These are phyloP conservation scores for Nicotiana noctiflora DNA, from an alignment of 257 asterid species.

Conservation along the genomic window DNA sequence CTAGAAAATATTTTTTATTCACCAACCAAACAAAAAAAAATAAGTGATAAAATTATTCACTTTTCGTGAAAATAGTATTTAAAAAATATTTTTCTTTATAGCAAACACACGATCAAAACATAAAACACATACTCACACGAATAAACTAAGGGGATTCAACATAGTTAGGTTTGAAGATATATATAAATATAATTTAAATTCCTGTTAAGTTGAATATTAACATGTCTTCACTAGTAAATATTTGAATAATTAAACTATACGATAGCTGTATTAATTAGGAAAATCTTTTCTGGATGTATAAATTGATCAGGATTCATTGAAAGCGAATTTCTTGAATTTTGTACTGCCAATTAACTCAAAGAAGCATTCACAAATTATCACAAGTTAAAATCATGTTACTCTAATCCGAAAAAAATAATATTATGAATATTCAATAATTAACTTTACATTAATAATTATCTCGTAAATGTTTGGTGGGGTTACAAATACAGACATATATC, in stretches of 20 bases:
- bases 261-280: neutral
- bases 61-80: too few relatives aligned
- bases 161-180: neutral
- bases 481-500: neutral
- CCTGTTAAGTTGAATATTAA: neutral
- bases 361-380: neutral
- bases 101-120: too few relatives aligned
- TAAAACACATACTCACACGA: too few relatives aligned
- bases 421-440: neutral
- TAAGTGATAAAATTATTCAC: too few relatives aligned
- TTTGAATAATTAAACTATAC: neutral
- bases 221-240: neutral
- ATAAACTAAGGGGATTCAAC: too few relatives aligned
- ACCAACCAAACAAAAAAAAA: too few relatives aligned
- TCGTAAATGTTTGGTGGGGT: neutral
- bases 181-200: neutral
- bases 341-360: neutral
- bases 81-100: too few relatives aligned
- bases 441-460: neutral
- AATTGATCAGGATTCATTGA: neutral
- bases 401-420: neutral
- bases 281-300: neutral
- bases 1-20: too few relatives aligned
- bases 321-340: neutral
- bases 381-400: neutral